Percentiles rank a stretch among this genome's conserved stretches.
Conservation (phyloP, 169 alveolate genomes). For the Blepharisma undulans region DNA sequence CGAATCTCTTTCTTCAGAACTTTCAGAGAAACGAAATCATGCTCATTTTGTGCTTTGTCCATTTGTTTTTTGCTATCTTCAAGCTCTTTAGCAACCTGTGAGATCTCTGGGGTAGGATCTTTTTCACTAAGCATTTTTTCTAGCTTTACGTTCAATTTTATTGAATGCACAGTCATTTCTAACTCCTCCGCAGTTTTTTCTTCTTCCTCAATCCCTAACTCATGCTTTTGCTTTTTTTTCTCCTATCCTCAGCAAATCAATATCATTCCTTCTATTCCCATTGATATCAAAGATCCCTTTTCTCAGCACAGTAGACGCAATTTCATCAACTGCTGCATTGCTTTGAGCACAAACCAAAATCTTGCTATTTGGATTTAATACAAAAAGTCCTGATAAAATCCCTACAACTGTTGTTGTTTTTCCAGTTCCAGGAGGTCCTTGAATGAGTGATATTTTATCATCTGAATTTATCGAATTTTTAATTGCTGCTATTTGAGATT, state of each 20-base stretch:
- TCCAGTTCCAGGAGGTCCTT: slow-evolving; percentile 99
- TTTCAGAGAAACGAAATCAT: not conserved
- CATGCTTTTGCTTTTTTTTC: slow-evolving; percentile 63
- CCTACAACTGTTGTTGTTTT: slow-evolving; percentile 95
- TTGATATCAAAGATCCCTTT: slow-evolving; percentile 53
- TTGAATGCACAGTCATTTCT: not conserved
- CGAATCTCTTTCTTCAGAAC: not conserved
- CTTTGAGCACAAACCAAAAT: slow-evolving; percentile 82
- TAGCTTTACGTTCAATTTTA: not conserved
- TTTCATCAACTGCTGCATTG: slow-evolving; percentile 83
- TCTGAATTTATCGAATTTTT: slow-evolving; percentile 58
- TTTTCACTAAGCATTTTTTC: not conserved
- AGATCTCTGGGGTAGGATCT: no score
- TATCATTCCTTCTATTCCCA: slow-evolving; percentile 41
- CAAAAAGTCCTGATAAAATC: slow-evolving; percentile 68
- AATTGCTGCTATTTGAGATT: slow-evolving; percentile 67
- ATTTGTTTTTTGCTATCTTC: not conserved
- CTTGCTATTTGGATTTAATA: slow-evolving; percentile 39
- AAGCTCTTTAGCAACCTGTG: not conserved
- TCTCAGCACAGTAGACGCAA: slow-evolving; percentile 59
- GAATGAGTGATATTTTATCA: slow-evolving; percentile 91
- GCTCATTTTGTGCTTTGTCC: not conserved
- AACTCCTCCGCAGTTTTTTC: not conserved
- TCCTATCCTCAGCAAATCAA: slow-evolving; percentile 80
- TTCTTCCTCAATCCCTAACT: not conserved